Percentiles rank a stretch among this genome's conserved stretches.
phyloP scores from a whole-genome alignment of 2,329 filamentous ascomycete genomes.

The Leptographium lundbergii region DNA sequence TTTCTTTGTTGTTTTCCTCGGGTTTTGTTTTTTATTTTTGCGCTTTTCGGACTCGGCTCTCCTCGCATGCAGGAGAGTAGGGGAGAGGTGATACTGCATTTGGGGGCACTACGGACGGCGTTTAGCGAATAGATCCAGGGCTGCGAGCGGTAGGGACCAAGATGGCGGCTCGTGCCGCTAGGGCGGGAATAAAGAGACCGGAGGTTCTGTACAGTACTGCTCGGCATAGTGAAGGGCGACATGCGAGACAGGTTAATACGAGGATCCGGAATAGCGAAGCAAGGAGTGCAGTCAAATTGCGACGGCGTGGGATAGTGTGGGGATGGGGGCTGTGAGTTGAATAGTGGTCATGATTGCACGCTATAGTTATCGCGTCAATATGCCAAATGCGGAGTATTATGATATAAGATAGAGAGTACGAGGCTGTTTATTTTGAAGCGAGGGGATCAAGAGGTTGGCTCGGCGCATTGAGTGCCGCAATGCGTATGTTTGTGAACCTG shows the following conservation, averaged over 20 bases:
- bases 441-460: background rate
- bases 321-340: background rate
- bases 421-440: background rate
- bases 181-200: background rate
- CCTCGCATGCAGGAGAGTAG: background rate
- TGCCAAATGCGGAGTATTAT: background rate
- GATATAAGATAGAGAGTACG: background rate
- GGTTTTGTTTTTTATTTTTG: background rate
- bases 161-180: background rate
- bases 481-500: background rate
- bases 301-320: background rate
- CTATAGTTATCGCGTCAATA: background rate
- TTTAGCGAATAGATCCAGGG: constrained; percentile 4
- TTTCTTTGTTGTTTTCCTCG: background rate
- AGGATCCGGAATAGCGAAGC: background rate
- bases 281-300: background rate
- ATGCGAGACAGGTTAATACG: background rate
- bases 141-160: background rate
- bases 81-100: background rate
- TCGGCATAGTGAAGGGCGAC: background rate
- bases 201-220: background rate
- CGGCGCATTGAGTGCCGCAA: background rate
- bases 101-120: constrained; percentile 1
- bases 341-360: background rate
- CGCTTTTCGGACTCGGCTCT: background rate